These are phyloP conservation scores for Theobroma grandiflorum DNA, from an alignment of 441 rosid species.

Conservation along the genomic window DNA sequence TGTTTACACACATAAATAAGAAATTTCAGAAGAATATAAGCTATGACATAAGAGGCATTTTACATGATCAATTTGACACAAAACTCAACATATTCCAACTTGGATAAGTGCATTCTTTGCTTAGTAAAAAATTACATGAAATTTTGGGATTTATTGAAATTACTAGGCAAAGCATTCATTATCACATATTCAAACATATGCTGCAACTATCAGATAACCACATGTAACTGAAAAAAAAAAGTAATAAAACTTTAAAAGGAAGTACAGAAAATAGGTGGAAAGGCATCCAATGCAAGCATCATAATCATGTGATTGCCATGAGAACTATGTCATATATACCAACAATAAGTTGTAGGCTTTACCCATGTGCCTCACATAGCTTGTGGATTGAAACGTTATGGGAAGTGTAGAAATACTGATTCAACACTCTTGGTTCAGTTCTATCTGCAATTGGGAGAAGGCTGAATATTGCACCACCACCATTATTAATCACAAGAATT, in stretches of 20 bases:
- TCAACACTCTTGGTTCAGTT: conserved; percentile 71
- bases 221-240: background rate
- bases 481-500: conserved; percentile 88
- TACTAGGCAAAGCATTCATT: background rate
- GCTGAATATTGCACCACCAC: conserved; percentile 98
- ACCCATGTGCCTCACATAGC: conserved; percentile 93
- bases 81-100: conserved; percentile 1
- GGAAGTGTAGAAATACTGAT: conserved; percentile 86
- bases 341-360: conserved; percentile 36
- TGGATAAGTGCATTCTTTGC: background rate
- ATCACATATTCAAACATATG: background rate
- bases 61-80: background rate
- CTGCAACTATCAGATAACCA: background rate
- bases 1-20: background rate
- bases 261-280: background rate
- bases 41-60: background rate
- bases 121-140: background rate
- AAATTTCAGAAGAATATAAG: background rate
- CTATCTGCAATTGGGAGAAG: conserved; percentile 89
- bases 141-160: too few relatives aligned
- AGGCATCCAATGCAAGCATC: conserved; percentile 10
- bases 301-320: background rate
- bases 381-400: conserved; percentile 78
- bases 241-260: too few relatives aligned
- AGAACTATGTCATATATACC: conserved; percentile 22